Base-by-base conservation (phyloP, 768 basidiomycete species). In the Boletus vermiculosoides region DNA sequence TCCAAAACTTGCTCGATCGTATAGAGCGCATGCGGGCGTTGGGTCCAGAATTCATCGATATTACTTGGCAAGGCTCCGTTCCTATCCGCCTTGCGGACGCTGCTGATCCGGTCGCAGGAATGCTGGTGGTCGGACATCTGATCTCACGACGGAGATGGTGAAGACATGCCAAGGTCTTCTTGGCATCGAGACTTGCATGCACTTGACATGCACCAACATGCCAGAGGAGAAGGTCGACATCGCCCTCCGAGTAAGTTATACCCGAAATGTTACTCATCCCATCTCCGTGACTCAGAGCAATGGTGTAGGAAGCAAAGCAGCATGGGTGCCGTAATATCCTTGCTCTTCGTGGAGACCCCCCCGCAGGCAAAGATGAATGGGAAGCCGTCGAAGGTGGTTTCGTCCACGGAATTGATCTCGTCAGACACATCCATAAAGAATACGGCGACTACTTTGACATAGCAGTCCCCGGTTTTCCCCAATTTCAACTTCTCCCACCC, bases 191-290 rank as follows among this genome's bases (percentile, higher is more conserved):
- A 96, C 94, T 30, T 98, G 94, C 76, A 94, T 99, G 93, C 97
- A 99, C 74, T 74, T 99, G 63, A 98, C 96, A 45, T 98, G 97
- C 70, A 98, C 97, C 49, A 97, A 96, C 75, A 97, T 99, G 94
- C 93, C 94, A n/a, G 80, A 81, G 67, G 88, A 91, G 71, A 98
- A 98, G 70, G 89, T 99, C 22, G 94, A 97, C 74, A 84, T 87
- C 65, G 94, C 96, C 33, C 76, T 99, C 45, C 75, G 80, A 70
- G 96, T 98, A 66, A 63, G 90, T 77, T 10, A 58, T 30, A n/a
- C 50, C 25, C 44, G 54, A 41, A 41, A 41, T 36, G 53, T 20
- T 45, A 49, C 54, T 44, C 33, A 23, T 30, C 37, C 54, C 52
- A 10, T 30, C 45, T 20, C 37, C 23, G 51, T 45, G 39, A 56